Conservation (phyloP, 2,329 filamentous ascomycete genomes). For the Pezicula rhizophila region DNA sequence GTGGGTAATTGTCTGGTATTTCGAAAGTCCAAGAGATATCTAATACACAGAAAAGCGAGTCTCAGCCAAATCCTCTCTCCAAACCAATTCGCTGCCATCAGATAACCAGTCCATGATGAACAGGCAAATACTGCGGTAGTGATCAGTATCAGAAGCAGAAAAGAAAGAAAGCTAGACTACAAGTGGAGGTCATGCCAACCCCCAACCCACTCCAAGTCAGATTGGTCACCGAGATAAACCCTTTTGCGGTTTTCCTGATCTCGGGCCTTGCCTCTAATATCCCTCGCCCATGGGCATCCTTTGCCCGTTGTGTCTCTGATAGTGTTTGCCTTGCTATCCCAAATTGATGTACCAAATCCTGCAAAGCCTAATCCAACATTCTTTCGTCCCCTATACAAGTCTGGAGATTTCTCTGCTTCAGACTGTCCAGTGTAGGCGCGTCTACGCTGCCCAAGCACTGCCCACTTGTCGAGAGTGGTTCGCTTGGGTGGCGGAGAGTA, state of each 20-base stretch:
- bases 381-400: conserved; percentile 39
- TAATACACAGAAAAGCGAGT: conserved; percentile 32
- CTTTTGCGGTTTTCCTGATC: conserved; percentile 51
- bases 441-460: conserved; percentile 76
- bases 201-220: conserved; percentile 79
- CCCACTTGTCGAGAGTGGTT: conserved; percentile 74
- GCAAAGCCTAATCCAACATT: conserved; percentile 40
- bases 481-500: conserved; percentile 65
- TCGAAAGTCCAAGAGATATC: conserved; percentile 23
- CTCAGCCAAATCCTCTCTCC: conserved; percentile 15
- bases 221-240: conserved; percentile 52
- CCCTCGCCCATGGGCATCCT: conserved; percentile 43
- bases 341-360: conserved; percentile 34
- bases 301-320: conserved; percentile 31
- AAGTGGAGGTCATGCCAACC: conserved; percentile 68
- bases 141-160: conserved; percentile 10
- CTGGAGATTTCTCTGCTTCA: conserved; percentile 44
- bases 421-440: conserved; percentile 55
- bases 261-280: conserved; percentile 37
- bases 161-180: conserved; percentile 45
- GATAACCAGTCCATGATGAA: conserved; percentile 3
- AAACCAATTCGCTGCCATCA: neutral
- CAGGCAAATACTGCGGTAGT: conserved; percentile 3
- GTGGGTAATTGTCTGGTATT: conserved; percentile 31
- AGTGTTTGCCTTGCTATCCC: conserved; percentile 25